Percentiles rank a stretch among this genome's conserved stretches.
These are phyloP conservation scores for Hylodesmum podocarpum DNA, from an alignment of 306 rosid species.

Conservation along the genomic window DNA sequence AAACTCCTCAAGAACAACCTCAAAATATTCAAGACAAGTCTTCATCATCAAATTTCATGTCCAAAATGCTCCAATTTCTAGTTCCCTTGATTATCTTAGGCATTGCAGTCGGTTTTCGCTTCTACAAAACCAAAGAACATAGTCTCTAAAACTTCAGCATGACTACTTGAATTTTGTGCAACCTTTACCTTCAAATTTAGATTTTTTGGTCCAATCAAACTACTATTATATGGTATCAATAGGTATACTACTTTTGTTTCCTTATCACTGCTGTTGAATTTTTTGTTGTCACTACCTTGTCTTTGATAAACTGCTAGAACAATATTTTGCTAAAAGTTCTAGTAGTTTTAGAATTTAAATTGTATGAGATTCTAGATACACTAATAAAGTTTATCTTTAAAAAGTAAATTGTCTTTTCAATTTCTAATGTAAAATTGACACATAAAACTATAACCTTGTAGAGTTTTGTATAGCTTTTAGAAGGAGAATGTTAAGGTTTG, in stretches of 20 bases:
- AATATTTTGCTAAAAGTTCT: not conserved
- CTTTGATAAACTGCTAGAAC: not conserved
- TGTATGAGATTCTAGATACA: not conserved
- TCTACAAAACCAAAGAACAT: conserved; percentile 52
- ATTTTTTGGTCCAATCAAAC: conserved; percentile 13
- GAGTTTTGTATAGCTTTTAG: too few species aligned
- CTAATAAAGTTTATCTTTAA: not conserved
- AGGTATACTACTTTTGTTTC: conserved; percentile 8
- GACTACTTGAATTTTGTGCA: not conserved
- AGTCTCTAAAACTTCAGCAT: conserved; percentile 2
- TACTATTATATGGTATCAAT: not conserved
- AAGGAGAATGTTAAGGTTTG: not conserved
- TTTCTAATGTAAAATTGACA: not conserved
- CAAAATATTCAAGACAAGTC: conserved; percentile 51
- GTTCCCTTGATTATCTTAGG: conserved; percentile 70
- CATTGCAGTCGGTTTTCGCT: conserved; percentile 56
- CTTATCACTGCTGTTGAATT: conserved; percentile 6
- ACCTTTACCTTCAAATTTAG: not conserved
- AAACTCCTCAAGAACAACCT: conserved; percentile 64
- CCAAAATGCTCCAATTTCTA: conserved; percentile 67
- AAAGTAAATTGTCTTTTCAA: not conserved
- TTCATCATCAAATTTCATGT: conserved; percentile 35
- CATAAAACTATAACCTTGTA: too few species aligned
- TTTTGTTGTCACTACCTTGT: not conserved
- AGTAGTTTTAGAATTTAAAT: not conserved